Percentiles rank a stretch among this genome's conserved stretches.
Evolutionary conservation across 176 grass and related monocot genomes (phyloP).

Genomic region (Dendrocalamus sinicus): DNA sequence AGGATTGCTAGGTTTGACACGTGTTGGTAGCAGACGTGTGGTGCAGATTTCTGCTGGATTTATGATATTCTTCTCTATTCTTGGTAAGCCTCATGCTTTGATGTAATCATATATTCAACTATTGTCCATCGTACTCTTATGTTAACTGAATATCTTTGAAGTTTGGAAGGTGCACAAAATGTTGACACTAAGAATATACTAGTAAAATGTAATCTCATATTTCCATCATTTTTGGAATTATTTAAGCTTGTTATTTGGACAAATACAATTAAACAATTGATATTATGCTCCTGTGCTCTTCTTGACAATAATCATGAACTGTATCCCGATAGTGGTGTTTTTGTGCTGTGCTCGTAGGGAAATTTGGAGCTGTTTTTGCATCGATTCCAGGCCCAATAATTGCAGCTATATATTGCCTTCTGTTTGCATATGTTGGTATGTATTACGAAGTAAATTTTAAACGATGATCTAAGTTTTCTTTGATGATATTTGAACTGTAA

Average conservation of each 20-base stretch:
- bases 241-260: slow-evolving; percentile 20
- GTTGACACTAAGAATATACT: neutral
- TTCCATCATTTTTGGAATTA: neutral
- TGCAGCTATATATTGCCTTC: slow-evolving; percentile 53
- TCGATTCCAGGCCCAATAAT: slow-evolving; percentile 55
- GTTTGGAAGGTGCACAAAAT: neutral
- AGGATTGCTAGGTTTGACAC: slow-evolving; percentile 81
- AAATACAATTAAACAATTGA: neutral
- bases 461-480: neutral
- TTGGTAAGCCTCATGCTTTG: slow-evolving; percentile 59
- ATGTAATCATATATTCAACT: neutral
- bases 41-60: slow-evolving; percentile 91
- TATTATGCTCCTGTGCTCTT: neutral
- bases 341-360: slow-evolving; percentile 39
- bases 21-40: slow-evolving; percentile 80
- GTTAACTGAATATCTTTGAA: neutral
- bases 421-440: slow-evolving; percentile 62
- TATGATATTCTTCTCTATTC: slow-evolving; percentile 97
- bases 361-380: slow-evolving; percentile 67
- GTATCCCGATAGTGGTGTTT: neutral
- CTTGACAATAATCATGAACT: neutral
- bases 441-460: slow-evolving; percentile 9
- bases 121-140: neutral
- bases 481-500: neutral
- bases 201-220: neutral